Base-by-base conservation (phyloP, 148 eudicot genomes). In the Fagopyrum homotropicum region DNA sequence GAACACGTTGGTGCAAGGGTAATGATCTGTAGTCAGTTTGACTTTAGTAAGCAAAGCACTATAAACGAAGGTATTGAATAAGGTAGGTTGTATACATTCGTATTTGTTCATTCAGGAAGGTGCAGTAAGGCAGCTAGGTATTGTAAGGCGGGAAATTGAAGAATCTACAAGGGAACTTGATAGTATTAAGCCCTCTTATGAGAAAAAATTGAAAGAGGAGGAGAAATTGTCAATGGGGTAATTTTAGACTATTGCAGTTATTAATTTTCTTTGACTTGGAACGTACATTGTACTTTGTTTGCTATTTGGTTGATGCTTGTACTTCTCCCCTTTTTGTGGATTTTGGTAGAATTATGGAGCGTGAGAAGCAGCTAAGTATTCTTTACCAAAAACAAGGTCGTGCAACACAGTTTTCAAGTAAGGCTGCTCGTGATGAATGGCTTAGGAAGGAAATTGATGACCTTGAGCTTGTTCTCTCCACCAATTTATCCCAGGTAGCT, bases 311-410 rank as follows among this genome's bases (percentile, higher is more conserved):
- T 35, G 71, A 40, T 40, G 46, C 45, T 73, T 68, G 17, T 51
- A 15, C 48, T 78, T 61, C 60, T 69, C 48, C 68, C 40, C 29
- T 40, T 12, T 77, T 52, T 83, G 7, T 45, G 11, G 71, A 43
- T 81, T 45, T 29, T 26, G 79, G 60, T 75, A 95, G 98, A 76
- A 90, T 96, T 70, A 92, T 92, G 98, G 92, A 88, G 40, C 91
- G 97, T 73, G 99, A 96, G 85, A 92, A 92, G 84, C 80, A 86
- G 87, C 97, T 96, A 45, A 92, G 97, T 89, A 85, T 96, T 75
- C 94, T 96, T 72, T 96, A 96, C 81, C 99, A 90, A 79, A 96
- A 96, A 82, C 98, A 89, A 81, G 99, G 98, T 57, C 96, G 99
- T 77, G 93, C 99, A 57, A 90, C 98, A 60, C 99, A 96, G 87